phyloP scores from a whole-genome alignment of 2,329 filamentous ascomycete genomes.

The Neurospora crassa region DNA sequence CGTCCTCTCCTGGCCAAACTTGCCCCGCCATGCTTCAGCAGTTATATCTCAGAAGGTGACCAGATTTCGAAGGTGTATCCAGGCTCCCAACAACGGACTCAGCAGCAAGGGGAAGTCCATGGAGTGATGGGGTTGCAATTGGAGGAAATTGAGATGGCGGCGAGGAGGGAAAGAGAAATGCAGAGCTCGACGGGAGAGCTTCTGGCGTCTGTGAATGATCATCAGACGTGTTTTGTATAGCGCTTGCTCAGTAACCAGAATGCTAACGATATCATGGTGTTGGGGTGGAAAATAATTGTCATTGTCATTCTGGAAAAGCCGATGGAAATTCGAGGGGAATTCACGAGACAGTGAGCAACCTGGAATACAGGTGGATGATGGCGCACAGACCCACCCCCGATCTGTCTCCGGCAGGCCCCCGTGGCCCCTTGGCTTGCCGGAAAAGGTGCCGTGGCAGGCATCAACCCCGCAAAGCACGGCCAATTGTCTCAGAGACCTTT shows the following conservation, averaged over 20 bases:
- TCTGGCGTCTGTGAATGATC: not conserved
- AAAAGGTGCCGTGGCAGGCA: not conserved
- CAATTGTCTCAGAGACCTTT: not conserved
- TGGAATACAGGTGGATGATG: too few relatives aligned
- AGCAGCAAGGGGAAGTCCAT: not conserved
- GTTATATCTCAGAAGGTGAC: not conserved
- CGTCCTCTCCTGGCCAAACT: conserved; percentile 17
- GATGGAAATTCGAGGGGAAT: not conserved
- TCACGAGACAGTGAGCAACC: too few relatives aligned
- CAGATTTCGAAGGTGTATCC: not conserved
- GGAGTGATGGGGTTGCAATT: not conserved
- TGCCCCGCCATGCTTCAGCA: not conserved
- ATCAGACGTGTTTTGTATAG: not conserved
- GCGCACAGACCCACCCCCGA: not conserved
- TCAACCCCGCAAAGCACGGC: not conserved
- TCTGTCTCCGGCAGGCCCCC: not conserved
- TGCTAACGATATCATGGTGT: too few relatives aligned
- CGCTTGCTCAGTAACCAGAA: not conserved
- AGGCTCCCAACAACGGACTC: not conserved
- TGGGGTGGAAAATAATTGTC: too few relatives aligned
- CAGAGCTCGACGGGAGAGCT: not conserved
- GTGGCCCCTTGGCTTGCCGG: not conserved
- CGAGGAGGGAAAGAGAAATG: not conserved
- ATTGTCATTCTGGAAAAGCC: not conserved
- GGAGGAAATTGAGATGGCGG: not conserved